Base-by-base conservation (phyloP, 1,284 basidiomycete genomes). In the Malassezia brasiliensis region DNA sequence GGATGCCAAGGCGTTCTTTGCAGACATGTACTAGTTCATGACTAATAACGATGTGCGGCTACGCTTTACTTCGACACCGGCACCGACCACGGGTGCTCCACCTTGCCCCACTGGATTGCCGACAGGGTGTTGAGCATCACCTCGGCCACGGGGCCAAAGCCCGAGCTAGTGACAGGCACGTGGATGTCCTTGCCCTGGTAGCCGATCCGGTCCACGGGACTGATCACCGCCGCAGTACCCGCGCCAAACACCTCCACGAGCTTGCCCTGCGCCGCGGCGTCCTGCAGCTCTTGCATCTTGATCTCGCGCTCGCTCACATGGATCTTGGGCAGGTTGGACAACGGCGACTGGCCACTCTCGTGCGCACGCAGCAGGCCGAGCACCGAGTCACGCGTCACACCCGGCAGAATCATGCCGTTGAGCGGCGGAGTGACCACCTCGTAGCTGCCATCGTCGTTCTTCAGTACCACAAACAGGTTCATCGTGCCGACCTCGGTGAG, bases 351-450 rank as follows among this genome's bases (percentile, higher is more conserved):
- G 3, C 83, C 79, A 2, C 77, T 75, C 3, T 78, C 74, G 73
- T 96, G 93, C 17, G 82, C 83, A 39, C 84, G 82, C 1, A 88
- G 87, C 49, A 98, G 83, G 9, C 81, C 72, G 36, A 98, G 82
- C 41, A 94, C 85, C 25, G 67, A 69, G 76, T 96, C 90, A 60
- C 93, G 85, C 8, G 91, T 96, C 17, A 99, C 86, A 60, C 93
- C 93, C 11, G 93, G 91, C 14, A 99, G 84, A 69, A 98, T 90
- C 80, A 94, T 86, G 53, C 91, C 91, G 69, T 89, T 88, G 38
- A 96, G 81, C 5, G 91, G 89, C 10, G 93, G 90, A 10, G 72
- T 74, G 22, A 74, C 64, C 4, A 74, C 61, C 49, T 74, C 72
- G 25, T 64, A 52, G 12, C 15, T 77, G 37, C 87, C 89, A 65